Evolutionary conservation across 2,329 filamentous ascomycete species (phyloP).

Genomic region (Trichoderma breve): DNA sequence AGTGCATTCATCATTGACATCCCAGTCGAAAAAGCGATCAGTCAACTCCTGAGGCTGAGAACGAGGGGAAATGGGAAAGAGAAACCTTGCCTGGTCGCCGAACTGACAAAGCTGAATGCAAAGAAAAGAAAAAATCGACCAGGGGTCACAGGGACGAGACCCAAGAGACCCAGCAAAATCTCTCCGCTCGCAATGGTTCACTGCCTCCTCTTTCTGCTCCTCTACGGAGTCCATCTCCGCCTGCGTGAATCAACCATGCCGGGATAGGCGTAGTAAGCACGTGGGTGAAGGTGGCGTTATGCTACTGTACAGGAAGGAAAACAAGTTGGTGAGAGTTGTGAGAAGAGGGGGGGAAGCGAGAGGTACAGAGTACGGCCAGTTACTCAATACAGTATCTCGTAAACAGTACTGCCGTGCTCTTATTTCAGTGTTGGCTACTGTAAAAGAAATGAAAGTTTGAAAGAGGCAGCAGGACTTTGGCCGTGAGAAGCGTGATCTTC

Average conservation of each 20-base stretch:
- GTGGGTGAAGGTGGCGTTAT: constrained; percentile 19
- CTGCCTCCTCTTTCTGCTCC: constrained; percentile 1
- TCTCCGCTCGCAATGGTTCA: constrained; percentile 7
- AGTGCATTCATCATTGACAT: constrained; percentile 1
- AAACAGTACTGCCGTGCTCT: background rate
- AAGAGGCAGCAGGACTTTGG: background rate
- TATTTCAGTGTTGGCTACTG: background rate
- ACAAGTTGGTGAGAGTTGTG: background rate
- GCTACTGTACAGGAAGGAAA: background rate
- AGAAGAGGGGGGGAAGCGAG: background rate
- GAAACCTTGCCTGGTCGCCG: background rate
- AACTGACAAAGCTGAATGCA: constrained; percentile 6
- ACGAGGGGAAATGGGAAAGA: background rate
- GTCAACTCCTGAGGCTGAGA: constrained; percentile 17
- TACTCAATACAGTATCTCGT: background rate
- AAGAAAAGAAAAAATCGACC: background rate
- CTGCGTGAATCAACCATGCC: constrained; percentile 15
- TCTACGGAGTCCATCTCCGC: constrained; percentile 7
- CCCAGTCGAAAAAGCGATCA: constrained; percentile 11
- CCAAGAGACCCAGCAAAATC: constrained; percentile 1
- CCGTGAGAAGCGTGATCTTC: constrained; percentile 9
- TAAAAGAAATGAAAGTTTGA: background rate
- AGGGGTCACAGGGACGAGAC: constrained; percentile 1
- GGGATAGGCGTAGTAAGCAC: constrained; percentile 16
- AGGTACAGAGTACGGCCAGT: background rate